phyloP scores from a whole-genome alignment of 2,329 filamentous ascomycete species.

The Colletotrichum endophyticum region DNA sequence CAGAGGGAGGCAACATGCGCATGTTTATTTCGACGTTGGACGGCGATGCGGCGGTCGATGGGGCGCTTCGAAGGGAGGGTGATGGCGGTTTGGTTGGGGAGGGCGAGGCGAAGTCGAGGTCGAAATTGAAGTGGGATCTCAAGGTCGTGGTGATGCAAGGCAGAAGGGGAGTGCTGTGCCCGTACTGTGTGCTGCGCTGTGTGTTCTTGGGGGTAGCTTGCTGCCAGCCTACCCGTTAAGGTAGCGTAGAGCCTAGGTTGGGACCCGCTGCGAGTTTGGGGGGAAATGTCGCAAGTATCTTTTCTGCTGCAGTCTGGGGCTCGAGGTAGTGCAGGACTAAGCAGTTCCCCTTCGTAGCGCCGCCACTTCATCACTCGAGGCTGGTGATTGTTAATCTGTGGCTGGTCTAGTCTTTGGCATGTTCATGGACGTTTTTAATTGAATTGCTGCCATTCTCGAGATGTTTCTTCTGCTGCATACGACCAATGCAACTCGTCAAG shows the following conservation, averaged over 20 bases:
- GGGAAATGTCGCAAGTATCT: not conserved
- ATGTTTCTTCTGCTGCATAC: not conserved
- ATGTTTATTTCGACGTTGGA: constrained; percentile 7
- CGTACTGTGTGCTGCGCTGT: constrained; percentile 3
- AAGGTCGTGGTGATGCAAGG: constrained; percentile 17
- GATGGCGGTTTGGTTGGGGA: not conserved
- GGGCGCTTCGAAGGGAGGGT: not conserved
- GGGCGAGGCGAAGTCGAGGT: not conserved
- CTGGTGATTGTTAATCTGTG: not conserved
- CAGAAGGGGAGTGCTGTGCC: constrained; percentile 14
- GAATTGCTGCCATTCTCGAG: not conserved
- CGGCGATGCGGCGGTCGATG: not conserved
- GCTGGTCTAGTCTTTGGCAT: not conserved
- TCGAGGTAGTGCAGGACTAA: not conserved
- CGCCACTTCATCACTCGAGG: not conserved
- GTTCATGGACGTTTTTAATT: not conserved
- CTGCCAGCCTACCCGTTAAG: not conserved
- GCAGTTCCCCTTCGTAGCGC: not conserved
- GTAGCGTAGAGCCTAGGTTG: not conserved
- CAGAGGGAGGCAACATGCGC: not conserved
- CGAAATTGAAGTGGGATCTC: constrained; percentile 3
- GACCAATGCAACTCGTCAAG: not conserved
- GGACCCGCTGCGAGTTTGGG: not conserved
- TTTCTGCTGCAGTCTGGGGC: not conserved
- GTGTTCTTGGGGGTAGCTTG: constrained; percentile 13